Base-by-base conservation (phyloP, 2,329 filamentous ascomycete genomes). In the Phoma sp. region DNA sequence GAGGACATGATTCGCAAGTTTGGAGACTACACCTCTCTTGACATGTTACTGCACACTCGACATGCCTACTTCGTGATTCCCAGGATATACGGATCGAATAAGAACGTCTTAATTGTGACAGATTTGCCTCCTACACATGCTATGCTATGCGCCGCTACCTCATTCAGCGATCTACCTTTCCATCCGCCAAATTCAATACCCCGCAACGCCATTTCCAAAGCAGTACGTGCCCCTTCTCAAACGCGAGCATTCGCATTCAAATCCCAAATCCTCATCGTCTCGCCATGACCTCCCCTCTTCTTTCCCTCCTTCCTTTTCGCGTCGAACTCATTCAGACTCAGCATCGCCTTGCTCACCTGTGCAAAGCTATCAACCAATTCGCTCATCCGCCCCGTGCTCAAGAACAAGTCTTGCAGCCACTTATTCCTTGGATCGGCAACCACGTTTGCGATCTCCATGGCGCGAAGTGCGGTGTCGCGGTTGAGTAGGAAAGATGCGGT, bases 361-460 rank as follows among this genome's bases (percentile, higher is more conserved):
- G 93, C 91, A 70, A 98, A 87, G 9, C 84, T 84, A 68, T 70
- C 65, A 23, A 81, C 74, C 14, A 81, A 65, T 65, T 80, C 77
- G 22, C 69, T 65, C 78, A 81, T 79, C 27, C 77, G 59, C 1
- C 73, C 72, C 1, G 76, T 75, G 38, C 74, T 51, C 30, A 76
- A 41, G 47, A 81, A 76, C 27, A 67, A 59, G 24, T 69, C 65
- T 18, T 75, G 69, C 22, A 81, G 55, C 62, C 68, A 72, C 38
- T 57, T 59, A 29, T 66, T 70, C 2, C 57, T 52, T 24, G 63
- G 58, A 11, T 70, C 65, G 2, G 93, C 91, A 45, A 96, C 83
- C 2, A 87, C 72, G 1, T 87, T 86, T 1, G 91, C 88, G 13
- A 99, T 80, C 55, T 96, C 90, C 89, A 99, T 93, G 66, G 88